phyloP scores from a whole-genome alignment of 768 basidiomycete species.

The Lactarius trivialis region DNA sequence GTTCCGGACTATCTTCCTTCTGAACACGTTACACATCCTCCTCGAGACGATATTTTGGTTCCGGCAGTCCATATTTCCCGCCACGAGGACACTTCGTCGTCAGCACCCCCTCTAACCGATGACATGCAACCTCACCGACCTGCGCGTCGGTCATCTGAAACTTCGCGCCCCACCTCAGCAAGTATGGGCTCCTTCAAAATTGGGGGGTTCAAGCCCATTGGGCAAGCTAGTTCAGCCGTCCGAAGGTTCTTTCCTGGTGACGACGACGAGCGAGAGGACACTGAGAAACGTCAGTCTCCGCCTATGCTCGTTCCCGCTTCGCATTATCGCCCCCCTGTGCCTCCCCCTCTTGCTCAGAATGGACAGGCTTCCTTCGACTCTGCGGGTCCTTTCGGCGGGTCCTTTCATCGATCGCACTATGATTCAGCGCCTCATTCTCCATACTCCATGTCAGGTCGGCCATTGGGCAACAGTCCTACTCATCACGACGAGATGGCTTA shows the following conservation, averaged over 20 bases:
- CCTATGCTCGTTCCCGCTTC: constrained; percentile 14
- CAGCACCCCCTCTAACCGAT: not conserved
- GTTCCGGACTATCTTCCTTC: not conserved
- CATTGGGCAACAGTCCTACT: constrained; percentile 14
- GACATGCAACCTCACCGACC: constrained; percentile 10
- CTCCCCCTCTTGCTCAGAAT: constrained; percentile 17
- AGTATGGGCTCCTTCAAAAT: constrained; percentile 31
- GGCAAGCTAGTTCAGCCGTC: constrained; percentile 46
- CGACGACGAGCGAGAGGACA: constrained; percentile 48
- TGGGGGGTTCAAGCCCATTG: constrained; percentile 64
- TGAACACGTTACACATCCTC: constrained; percentile 3
- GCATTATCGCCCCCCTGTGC: constrained; percentile 17
- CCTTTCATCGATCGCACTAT: constrained; percentile 16
- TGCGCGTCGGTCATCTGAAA: constrained; percentile 6
- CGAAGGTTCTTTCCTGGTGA: constrained; percentile 81
- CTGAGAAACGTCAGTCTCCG: constrained; percentile 14
- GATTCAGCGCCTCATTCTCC: constrained; percentile 16
- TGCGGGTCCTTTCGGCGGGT: constrained; percentile 2
- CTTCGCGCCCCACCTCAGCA: constrained; percentile 1
- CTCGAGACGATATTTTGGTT: constrained; percentile 11
- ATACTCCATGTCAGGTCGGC: constrained; percentile 5
- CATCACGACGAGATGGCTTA: constrained; percentile 8
- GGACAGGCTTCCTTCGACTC: constrained; percentile 7
- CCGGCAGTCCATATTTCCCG: constrained; percentile 7
- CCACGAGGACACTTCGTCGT: constrained; percentile 7